phyloP scores from a whole-genome alignment of 169 alveolate genomes.

The Babesia sp. region DNA sequence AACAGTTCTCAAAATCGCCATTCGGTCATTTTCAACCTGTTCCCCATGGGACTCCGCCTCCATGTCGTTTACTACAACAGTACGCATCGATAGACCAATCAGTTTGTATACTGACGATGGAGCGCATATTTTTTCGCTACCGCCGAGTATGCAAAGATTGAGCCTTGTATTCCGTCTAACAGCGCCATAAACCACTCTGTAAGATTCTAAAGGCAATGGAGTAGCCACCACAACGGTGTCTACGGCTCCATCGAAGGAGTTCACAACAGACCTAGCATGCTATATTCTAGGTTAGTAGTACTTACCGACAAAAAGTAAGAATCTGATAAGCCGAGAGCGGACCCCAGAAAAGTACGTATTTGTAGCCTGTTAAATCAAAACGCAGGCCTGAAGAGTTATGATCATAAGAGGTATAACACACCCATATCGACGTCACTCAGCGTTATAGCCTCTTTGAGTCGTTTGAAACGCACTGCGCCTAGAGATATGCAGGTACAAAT shows the following conservation, averaged over 20 bases:
- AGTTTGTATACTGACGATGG: constrained; percentile 61
- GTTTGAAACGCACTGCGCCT: constrained; percentile 75
- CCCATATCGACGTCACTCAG: constrained; percentile 68
- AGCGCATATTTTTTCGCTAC: constrained; percentile 42
- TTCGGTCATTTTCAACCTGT: constrained; percentile 44
- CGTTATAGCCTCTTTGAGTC: constrained; percentile 71
- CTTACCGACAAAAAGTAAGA: constrained; percentile 66
- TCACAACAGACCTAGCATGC: constrained; percentile 32
- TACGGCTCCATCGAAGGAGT: constrained; percentile 70
- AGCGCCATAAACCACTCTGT: constrained; percentile 71
- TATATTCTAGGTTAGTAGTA: too few relatives aligned
- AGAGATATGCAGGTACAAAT: constrained; percentile 71
- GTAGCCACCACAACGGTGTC: constrained; percentile 72
- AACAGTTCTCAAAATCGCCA: constrained; percentile 41
- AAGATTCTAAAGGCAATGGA: constrained; percentile 71
- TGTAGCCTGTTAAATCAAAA: constrained; percentile 58
- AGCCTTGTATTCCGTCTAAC: constrained; percentile 72
- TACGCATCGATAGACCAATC: constrained; percentile 44
- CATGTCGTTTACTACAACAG: constrained; percentile 68
- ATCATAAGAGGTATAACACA: not conserved
- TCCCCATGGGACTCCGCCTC: constrained; percentile 31
- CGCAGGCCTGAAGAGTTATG: constrained; percentile 13
- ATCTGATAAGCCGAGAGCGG: constrained; percentile 74
- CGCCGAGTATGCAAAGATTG: constrained; percentile 76
- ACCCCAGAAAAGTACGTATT: constrained; percentile 72